Conservation (phyloP, 768 basidiomycete genomes). For the Tulasnella sp. region DNA sequence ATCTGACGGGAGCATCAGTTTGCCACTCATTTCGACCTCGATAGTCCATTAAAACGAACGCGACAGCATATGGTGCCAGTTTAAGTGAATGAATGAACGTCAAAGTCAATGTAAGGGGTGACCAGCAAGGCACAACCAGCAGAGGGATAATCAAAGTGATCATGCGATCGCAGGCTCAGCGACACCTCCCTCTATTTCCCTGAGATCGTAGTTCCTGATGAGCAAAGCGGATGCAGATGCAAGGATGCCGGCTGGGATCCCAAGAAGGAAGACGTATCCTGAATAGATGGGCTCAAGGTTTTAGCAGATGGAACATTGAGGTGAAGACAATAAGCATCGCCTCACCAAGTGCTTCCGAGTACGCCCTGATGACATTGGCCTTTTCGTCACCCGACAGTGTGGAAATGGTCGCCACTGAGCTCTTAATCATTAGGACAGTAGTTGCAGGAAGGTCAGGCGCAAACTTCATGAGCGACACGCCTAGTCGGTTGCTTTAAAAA, state of each 20-base stretch:
- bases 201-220: not conserved
- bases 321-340: no score
- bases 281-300: no score
- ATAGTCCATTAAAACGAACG: no score
- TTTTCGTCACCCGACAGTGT: slow-evolving; percentile 21
- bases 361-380: slow-evolving; percentile 18
- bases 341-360: slow-evolving; percentile 18
- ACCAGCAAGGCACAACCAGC: no score
- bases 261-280: not conserved
- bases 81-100: no score
- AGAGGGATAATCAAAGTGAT: no score
- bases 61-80: no score
- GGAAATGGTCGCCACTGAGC: slow-evolving; percentile 24
- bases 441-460: slow-evolving; percentile 21
- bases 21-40: no score
- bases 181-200: not conserved
- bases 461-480: slow-evolving; percentile 23
- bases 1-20: no score
- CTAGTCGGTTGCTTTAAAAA: slow-evolving; percentile 24
- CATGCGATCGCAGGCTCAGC: no score
- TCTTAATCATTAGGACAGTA: slow-evolving; percentile 20
- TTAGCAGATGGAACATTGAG: no score
- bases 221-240: not conserved
- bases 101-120: no score
- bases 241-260: not conserved